These are phyloP conservation scores for Giardia muris DNA, from an alignment of 208 protist genomes.

Conservation along the genomic window DNA sequence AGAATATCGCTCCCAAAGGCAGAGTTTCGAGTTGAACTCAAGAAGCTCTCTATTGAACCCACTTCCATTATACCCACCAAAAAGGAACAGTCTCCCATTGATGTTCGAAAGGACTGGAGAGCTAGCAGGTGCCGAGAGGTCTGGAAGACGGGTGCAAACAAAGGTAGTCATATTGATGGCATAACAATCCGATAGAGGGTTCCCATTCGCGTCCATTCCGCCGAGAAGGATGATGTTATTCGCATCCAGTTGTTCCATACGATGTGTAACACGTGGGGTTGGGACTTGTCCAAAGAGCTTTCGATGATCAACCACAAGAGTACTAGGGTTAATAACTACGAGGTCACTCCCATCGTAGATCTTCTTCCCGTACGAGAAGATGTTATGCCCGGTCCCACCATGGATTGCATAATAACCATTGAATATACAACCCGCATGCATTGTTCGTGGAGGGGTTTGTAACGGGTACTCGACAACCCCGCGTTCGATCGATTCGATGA, in stretches of 20 bases:
- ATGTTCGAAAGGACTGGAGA: neutral
- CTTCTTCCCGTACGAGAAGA: neutral
- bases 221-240: neutral
- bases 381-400: neutral
- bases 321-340: neutral
- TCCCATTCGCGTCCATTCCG: neutral
- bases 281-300: neutral
- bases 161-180: neutral
- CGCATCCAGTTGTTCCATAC: neutral
- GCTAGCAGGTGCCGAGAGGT: neutral
- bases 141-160: neutral
- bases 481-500: neutral
- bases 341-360: neutral
- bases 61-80: neutral
- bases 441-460: neutral
- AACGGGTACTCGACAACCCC: neutral
- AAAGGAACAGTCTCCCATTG: neutral
- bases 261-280: neutral
- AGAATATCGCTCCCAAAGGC: neutral
- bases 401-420: neutral
- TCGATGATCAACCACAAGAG: neutral
- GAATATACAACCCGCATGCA: neutral
- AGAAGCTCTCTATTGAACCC: neutral
- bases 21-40: neutral
- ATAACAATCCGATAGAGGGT: neutral